Conservation (phyloP, 164 flowering plant genomes). For the Tetrastigma voinierianum region DNA sequence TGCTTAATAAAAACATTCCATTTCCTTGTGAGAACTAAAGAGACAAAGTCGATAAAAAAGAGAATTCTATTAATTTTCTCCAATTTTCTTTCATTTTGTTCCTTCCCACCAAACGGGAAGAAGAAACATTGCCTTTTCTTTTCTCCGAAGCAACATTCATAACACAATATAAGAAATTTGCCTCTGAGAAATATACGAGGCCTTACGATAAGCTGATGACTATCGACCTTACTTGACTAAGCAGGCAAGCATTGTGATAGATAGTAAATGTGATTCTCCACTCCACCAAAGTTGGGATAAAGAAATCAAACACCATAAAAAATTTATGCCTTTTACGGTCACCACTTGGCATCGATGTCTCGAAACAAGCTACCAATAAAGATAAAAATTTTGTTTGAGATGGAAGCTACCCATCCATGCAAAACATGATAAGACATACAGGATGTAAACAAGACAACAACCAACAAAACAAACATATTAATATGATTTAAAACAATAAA, state of each 20-base stretch:
- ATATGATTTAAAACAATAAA: too few relatives aligned
- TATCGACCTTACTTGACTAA: slow-evolving; percentile 88
- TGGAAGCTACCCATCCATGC: too few relatives aligned
- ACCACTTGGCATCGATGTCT: slow-evolving; percentile 26
- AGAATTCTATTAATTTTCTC: background rate
- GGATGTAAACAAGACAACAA: too few relatives aligned
- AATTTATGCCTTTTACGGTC: slow-evolving; percentile 50
- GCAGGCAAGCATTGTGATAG: slow-evolving; percentile 89
- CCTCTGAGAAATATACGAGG: background rate
- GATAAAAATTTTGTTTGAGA: too few relatives aligned
- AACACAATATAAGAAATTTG: background rate
- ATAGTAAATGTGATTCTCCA: slow-evolving; percentile 93
- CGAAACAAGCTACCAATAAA: too few relatives aligned
- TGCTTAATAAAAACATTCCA: too few relatives aligned
- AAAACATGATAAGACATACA: too few relatives aligned
- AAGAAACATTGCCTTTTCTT: background rate
- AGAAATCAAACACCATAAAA: slow-evolving; percentile 96
- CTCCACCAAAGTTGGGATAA: slow-evolving; percentile 97
- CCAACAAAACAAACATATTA: too few relatives aligned
- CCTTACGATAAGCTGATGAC: background rate
- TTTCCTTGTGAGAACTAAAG: too few relatives aligned
- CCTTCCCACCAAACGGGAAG: background rate
- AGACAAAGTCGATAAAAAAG: too few relatives aligned
- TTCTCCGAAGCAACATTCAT: background rate
- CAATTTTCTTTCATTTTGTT: background rate